Percentiles rank a stretch among this genome's conserved stretches.
phyloP scores from a whole-genome alignment of 257 asterid species.

The Primulina huaijiensis region DNA sequence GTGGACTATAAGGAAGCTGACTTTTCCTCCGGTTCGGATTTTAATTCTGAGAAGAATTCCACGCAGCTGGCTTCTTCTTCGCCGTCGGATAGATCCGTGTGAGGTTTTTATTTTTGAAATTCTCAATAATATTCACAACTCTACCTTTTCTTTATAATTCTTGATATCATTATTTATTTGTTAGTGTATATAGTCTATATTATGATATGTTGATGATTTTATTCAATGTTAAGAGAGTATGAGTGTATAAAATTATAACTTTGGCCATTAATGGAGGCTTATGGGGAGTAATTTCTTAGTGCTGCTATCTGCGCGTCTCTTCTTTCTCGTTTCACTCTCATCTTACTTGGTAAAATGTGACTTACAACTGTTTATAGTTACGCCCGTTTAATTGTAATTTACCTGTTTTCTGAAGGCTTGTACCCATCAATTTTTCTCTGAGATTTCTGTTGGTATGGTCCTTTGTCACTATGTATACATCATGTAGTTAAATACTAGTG shows the following conservation, averaged over 20 bases:
- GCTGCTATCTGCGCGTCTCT: background rate
- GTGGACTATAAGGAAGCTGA: slow-evolving; percentile 25
- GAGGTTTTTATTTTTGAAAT: slow-evolving; percentile 39
- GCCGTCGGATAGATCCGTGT: slow-evolving; percentile 46
- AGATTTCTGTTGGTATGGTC: slow-evolving; percentile 2
- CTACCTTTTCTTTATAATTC: background rate
- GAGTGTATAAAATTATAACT: background rate
- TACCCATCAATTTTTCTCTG: background rate
- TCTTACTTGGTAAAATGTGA: background rate
- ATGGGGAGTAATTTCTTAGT: background rate
- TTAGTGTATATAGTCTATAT: background rate
- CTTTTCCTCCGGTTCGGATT: slow-evolving; percentile 19
- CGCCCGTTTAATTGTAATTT: slow-evolving; percentile 7
- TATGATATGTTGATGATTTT: background rate
- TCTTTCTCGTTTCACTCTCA: background rate
- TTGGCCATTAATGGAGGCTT: background rate
- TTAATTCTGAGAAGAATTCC: slow-evolving; percentile 27
- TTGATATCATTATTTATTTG: background rate
- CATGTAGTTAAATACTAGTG: background rate
- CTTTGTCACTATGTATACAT: background rate
- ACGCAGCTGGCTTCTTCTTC: slow-evolving; percentile 37
- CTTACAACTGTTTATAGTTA: background rate
- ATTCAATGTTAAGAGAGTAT: background rate
- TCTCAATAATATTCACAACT: slow-evolving; percentile 3
- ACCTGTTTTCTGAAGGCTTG: background rate